Evolutionary conservation across 768 basidiomycete genomes (phyloP), one percentile per base, ranked within the genome.

Genomic region (Leucocoprinus leucothites): DNA sequence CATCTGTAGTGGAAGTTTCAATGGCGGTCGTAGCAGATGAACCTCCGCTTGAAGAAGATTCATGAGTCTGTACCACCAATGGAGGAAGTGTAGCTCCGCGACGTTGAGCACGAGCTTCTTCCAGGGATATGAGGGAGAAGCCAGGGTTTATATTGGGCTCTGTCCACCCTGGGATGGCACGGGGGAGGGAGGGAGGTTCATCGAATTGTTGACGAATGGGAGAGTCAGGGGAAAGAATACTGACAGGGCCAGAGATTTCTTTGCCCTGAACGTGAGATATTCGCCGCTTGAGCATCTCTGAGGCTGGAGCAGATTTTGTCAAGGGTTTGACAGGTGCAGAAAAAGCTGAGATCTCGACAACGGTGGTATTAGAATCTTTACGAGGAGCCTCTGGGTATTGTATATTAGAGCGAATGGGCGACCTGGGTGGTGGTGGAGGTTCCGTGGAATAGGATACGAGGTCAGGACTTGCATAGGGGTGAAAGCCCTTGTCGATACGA

Each of bases 401-500:
- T 53, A 68, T 65, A 51, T 61, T 56, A 48, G 71, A 52, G 11
- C 67, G 66, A 28, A 64, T 59, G 38, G 69, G 63, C 35, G 69
- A 65, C n/a, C 60, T 61, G 45, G 65, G 58, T 24, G 64, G 61
- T 52, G 65, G 58, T 24, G 64, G 61, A 51, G 62, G 61, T 46
- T 72, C 71, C 43, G 72, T 61, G 52, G 74, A 65, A 47, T 71
- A 67, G 35, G 71, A 70, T 24, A 79, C 80, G 43, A 88, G 71
- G 58, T 90, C 86, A 7, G 89, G 89, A 61, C 91, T 90, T 50
- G 90, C 90, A 65, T 90, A 92, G 24, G 90, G 90, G 70, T 92
- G 90, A 36, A 79, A 63, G 36, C 65, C 11, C 58, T 76, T 76
- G 57, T 71, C 73, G 40, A 65, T 63, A 16, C 52, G 58, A n/a